Percentiles rank a stretch among this genome's conserved stretches.
Conservation (phyloP, 148 eudicot genomes). For the Pouteria glomerata region DNA sequence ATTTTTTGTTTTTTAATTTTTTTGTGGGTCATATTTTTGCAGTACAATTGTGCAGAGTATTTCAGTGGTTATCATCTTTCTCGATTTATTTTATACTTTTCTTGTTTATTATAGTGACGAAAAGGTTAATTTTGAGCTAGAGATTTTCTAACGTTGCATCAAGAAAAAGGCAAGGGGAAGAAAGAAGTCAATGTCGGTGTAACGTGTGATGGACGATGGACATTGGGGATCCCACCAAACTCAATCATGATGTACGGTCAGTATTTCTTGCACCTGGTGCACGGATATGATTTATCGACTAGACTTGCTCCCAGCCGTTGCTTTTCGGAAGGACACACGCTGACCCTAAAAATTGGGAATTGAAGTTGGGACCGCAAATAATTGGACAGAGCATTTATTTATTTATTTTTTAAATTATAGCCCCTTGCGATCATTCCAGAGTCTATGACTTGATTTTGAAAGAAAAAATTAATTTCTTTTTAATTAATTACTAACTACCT, state of each 20-base stretch:
- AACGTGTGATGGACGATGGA: not conserved
- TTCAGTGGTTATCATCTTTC: too few species aligned
- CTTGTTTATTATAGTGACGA: too few species aligned
- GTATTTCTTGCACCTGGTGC: conserved; percentile 1
- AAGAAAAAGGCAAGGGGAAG: not conserved
- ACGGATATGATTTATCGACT: not conserved
- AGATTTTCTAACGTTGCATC: not conserved
- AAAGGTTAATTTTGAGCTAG: not conserved
- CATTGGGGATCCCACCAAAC: not conserved
- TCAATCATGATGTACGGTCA: not conserved
- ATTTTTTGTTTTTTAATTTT: too few species aligned
- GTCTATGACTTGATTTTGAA: too few species aligned
- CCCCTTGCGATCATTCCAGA: too few species aligned
- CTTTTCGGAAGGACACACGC: not conserved
- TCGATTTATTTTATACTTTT: too few species aligned
- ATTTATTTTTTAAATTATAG: too few species aligned
- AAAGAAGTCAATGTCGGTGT: not conserved
- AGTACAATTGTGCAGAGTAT: too few species aligned
- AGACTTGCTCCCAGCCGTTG: not conserved
- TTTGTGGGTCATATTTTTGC: too few species aligned
- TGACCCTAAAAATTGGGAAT: not conserved
- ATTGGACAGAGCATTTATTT: too few species aligned
- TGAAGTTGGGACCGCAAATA: conserved; percentile 5
- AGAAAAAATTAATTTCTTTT: too few species aligned
- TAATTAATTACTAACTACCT: too few species aligned